Conservation (phyloP, 495 filamentous ascomycete species). For the Neurospora sp. region DNA sequence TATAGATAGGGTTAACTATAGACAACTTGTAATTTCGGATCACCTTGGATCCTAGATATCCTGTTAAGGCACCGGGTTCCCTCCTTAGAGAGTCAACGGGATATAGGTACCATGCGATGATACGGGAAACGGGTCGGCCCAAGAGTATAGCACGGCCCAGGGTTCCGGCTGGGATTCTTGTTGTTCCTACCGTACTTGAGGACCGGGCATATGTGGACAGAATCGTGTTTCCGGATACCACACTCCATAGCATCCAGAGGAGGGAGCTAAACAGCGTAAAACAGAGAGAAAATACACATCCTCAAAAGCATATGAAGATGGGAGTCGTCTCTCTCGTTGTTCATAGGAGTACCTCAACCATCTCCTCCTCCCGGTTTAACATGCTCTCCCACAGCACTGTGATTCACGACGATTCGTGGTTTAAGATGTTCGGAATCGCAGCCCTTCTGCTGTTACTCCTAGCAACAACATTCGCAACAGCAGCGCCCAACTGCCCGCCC, state of each 20-base stretch:
- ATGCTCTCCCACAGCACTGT: not conserved
- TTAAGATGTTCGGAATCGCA: not conserved
- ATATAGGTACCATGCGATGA: not conserved
- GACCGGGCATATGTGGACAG: too few relatives aligned
- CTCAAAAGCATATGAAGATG: not conserved
- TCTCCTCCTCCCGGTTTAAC: not conserved
- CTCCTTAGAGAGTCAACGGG: not conserved
- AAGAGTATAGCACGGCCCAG: not conserved
- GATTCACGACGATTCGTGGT: not conserved
- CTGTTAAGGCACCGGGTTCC: not conserved
- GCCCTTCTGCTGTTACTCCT: conserved; percentile 2
- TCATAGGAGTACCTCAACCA: not conserved
- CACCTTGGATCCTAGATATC: not conserved
- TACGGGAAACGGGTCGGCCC: not conserved
- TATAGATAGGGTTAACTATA: not conserved
- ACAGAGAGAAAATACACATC: not conserved
- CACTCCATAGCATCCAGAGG: not conserved
- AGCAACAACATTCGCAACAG: conserved; percentile 2
- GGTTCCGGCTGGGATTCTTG: not conserved
- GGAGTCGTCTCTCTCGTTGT: not conserved
- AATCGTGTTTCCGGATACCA: not conserved
- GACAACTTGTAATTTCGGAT: not conserved
- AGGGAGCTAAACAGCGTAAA: not conserved
- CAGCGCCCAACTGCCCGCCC: conserved; percentile 35
- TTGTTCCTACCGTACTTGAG: not conserved